Conservation (phyloP, 768 basidiomycete species). For the Russula compacta region DNA sequence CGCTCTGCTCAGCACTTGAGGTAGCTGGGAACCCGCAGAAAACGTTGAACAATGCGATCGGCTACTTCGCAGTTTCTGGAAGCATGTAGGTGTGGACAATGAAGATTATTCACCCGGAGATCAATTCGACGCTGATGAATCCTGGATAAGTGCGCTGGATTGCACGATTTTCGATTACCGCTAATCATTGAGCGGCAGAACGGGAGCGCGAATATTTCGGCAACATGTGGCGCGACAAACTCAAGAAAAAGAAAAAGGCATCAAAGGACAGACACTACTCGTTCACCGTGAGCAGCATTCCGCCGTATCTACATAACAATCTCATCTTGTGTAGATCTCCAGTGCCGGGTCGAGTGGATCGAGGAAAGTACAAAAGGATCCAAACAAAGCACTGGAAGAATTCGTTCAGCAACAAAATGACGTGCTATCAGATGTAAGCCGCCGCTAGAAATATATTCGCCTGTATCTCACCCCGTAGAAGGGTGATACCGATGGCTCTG, state of each 20-base stretch:
- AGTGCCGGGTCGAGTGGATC: not conserved
- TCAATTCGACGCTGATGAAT: slow-evolving; percentile 32
- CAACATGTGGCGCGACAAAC: not conserved
- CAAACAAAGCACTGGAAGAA: slow-evolving; percentile 21
- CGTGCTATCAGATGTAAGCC: slow-evolving; percentile 14
- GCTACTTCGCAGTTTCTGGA: slow-evolving; percentile 50
- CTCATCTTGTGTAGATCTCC: slow-evolving; percentile 4
- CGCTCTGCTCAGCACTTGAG: slow-evolving; percentile 5
- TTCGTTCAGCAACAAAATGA: slow-evolving; percentile 11
- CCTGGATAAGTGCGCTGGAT: slow-evolving; percentile 48
- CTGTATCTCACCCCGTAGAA: slow-evolving; percentile 4
- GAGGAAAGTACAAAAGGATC: slow-evolving; percentile 6
- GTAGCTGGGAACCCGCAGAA: slow-evolving; percentile 60
- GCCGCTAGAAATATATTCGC: not conserved
- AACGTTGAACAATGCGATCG: slow-evolving; percentile 52
- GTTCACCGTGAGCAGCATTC: not conserved
- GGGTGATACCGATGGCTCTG: slow-evolving; percentile 8
- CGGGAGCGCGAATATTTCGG: slow-evolving; percentile 34
- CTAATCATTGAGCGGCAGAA: slow-evolving; percentile 23
- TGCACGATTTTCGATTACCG: not conserved
- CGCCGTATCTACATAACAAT: not conserved
- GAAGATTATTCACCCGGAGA: slow-evolving; percentile 44
- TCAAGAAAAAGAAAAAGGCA: slow-evolving; percentile 17
- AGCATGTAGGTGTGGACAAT: slow-evolving; percentile 48
- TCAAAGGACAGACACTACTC: slow-evolving; percentile 16